Base-by-base conservation (phyloP, 192 early-diverging fungal species). In the Coemansia sp. region DNA sequence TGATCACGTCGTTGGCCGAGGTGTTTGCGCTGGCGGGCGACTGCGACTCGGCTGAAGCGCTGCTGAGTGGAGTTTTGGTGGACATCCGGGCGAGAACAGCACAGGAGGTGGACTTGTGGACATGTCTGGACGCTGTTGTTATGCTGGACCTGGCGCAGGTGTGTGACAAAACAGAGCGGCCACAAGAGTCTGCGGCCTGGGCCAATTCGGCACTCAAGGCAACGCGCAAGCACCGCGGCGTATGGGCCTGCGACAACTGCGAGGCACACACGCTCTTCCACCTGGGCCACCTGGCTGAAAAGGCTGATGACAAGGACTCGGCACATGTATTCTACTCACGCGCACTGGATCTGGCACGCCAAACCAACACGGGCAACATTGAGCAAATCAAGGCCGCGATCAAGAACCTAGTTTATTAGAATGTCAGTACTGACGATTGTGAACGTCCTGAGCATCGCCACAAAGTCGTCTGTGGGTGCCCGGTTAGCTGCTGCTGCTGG, bases 111-210 rank as follows among this genome's bases (percentile, higher is more conserved):
- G 68, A 64, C 17, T 22, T 32, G 27, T 77, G 74, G 74, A 71
- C 74, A 33, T 77, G 74, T 43, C 52, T 77, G 60, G 74, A 77
- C 10, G 74, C 74, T 35, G 55, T 77, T 0, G 68, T 77, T 37
- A 77, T 77, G 74, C 54, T 71, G 32, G 65, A 77, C 52, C 42
- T 77, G 38, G 68, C 74, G 8, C 74, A 77, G 62, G 58, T 77
- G 0, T 36, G 54, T 4, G 53, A 35, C 27, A 17, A 39, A 57
- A 19, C 21, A 1, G 61, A 53, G 14, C 37, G 39, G 19, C 15
- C n/a, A 4, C 44, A 38, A 8, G 48, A 67, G n/a, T 54, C 74
- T 4, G 36, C 19, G 14, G 33, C 48, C 14, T 77, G 74, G 74
- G 62, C 65, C 6, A 53, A 35, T 3, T 50, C 64, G 0, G 68